phyloP scores from a whole-genome alignment of 108 stramenopile species.

The Cyclotella distinguenda region DNA sequence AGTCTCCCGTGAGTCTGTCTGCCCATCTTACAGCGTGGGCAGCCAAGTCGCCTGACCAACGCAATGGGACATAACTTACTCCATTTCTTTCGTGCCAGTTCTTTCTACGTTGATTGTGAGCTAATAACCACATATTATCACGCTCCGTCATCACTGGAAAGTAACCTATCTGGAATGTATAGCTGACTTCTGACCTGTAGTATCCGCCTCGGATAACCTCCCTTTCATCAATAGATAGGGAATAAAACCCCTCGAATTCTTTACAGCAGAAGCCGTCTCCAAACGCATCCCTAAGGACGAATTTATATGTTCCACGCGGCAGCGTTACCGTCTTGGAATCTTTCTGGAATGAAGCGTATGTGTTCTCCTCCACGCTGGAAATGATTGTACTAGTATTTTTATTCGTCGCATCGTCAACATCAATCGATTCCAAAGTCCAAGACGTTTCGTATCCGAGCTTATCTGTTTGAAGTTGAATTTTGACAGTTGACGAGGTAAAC shows the following conservation, averaged over 20 bases:
- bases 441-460: slow-evolving; percentile 31
- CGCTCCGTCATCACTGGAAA: slow-evolving; percentile 28
- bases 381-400: slow-evolving; percentile 8
- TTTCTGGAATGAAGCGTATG: slow-evolving; percentile 15
- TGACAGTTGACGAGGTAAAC: slow-evolving; percentile 10
- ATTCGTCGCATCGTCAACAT: neutral
- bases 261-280: slow-evolving; percentile 39
- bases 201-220: slow-evolving; percentile 19
- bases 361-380: slow-evolving; percentile 20
- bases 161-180: slow-evolving; percentile 30
- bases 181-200: slow-evolving; percentile 9
- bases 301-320: slow-evolving; percentile 18
- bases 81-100: slow-evolving; percentile 31
- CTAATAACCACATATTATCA: slow-evolving; percentile 31
- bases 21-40: slow-evolving; percentile 26
- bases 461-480: slow-evolving; percentile 30
- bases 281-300: slow-evolving; percentile 26
- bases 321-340: slow-evolving; percentile 13
- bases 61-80: slow-evolving; percentile 25
- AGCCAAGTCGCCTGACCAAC: slow-evolving; percentile 32
- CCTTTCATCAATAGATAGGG: slow-evolving; percentile 17
- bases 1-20: slow-evolving; percentile 11
- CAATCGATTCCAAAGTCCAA: slow-evolving; percentile 13
- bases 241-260: slow-evolving; percentile 14
- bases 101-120: slow-evolving; percentile 30